Evolutionary conservation across 2,329 filamentous ascomycete species (phyloP), one percentile per base, ranked within the genome.

Genomic region (Lecanicillium sp.): DNA sequence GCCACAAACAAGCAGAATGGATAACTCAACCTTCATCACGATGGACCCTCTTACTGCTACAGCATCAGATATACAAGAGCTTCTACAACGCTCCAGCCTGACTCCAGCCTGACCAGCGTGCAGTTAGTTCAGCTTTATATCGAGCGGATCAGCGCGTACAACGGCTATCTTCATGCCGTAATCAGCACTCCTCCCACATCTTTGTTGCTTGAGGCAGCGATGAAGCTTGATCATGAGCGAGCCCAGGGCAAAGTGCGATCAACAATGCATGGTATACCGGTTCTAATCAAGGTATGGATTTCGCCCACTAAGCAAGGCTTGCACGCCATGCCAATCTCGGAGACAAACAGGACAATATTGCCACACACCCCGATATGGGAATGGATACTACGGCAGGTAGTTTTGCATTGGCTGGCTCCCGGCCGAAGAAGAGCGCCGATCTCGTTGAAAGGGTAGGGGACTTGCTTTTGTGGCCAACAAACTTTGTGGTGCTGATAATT

Each of bases 191-290:
- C 17, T 5, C 32, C 32, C 3, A 22, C 17, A n/a, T 11, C 17
- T 10, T 10, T 25, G 32, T 22, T 25, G 32, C 32, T 34, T n/a
- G 32, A 22, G 18, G 13, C 18, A 25, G 33, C 33, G 8, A 15
- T 14, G 7, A 35, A 25, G 33, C 33, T 35, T 27, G 33, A 35
- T 27, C 5, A 17, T 25, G 33, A 35, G 27, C 33, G 33, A 10
- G 33, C 33, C 33, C 33, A 27, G 20, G 33, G 33, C 33, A 25
- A 17, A 18, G 33, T 35, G 33, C 33, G 33, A 35, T 35, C 33
- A 25, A 22, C 18, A 12, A 34, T 22, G 32, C 33, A 35, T 35
- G 33, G 33, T 17, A 35, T 35, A 18, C 33, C 33, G 13, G 27
- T 35, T 35, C 19, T 35, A 13, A 27, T 35, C 33, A 35, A 20